phyloP scores from a whole-genome alignment of 257 asterid species.

The Coffea eugenioides region DNA sequence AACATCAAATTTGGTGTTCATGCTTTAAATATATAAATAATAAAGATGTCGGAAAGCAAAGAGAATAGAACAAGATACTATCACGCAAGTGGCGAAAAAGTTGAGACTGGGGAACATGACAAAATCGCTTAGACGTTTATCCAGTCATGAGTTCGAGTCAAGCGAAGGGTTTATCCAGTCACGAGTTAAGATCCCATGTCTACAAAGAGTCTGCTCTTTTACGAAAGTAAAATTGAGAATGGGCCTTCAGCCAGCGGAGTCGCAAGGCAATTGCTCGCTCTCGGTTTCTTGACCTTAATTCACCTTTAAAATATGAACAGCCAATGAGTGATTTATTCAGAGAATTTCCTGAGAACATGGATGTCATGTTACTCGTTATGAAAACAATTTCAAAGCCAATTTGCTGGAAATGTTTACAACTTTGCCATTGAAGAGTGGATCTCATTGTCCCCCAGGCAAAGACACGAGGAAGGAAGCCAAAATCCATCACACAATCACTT shows the following conservation, averaged over 20 bases:
- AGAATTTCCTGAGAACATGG: not conserved
- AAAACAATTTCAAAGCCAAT: constrained; percentile 12
- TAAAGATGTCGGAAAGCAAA: too few relatives aligned
- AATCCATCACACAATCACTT: constrained; percentile 46
- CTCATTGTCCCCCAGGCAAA: constrained; percentile 34
- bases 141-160: too few relatives aligned
- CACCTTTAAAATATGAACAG: not conserved
- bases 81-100: too few relatives aligned
- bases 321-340: not conserved
- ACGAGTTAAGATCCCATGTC: too few relatives aligned
- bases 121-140: too few relatives aligned
- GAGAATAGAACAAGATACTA: too few relatives aligned
- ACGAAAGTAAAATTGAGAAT: not conserved
- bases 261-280: not conserved
- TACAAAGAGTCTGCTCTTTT: too few relatives aligned
- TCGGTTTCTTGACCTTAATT: not conserved
- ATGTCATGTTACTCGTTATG: not conserved
- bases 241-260: not conserved
- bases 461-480: constrained; percentile 36
- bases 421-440: constrained; percentile 20
- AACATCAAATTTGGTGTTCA: too few relatives aligned
- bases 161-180: too few relatives aligned
- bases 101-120: too few relatives aligned
- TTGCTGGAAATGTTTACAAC: constrained; percentile 17
- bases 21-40: too few relatives aligned